Percentiles rank a stretch among this genome's conserved stretches.
These are phyloP conservation scores for Paramecium tetraurelia DNA, from an alignment of 73 alveolate genomes.

Conservation along the genomic window DNA sequence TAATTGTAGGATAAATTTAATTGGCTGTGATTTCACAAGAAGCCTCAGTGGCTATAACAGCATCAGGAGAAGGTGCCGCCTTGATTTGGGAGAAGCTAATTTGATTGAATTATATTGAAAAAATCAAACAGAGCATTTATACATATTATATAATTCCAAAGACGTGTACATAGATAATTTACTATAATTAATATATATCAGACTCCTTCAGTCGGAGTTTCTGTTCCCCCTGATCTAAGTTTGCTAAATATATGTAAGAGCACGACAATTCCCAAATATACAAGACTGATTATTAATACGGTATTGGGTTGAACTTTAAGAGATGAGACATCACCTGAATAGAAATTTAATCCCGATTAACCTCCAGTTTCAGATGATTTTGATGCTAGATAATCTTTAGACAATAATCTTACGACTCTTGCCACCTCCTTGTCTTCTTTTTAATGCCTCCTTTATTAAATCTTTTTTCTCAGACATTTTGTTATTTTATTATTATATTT, in stretches of 20 bases:
- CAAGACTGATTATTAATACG: slow-evolving; percentile 17
- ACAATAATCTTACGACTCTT: slow-evolving; percentile 14
- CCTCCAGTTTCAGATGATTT: neutral
- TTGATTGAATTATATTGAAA: neutral
- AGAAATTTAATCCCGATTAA: slow-evolving; percentile 59
- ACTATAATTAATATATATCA: neutral
- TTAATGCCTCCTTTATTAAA: neutral
- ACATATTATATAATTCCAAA: neutral
- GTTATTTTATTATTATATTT: neutral
- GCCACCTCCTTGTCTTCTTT: slow-evolving; percentile 45
- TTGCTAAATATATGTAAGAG: slow-evolving; percentile 34
- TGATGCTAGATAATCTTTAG: neutral
- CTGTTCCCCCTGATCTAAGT: slow-evolving; percentile 38
- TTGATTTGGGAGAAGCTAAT: slow-evolving; percentile 35
- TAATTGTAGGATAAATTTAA: neutral
- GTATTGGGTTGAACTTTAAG: slow-evolving; percentile 54
- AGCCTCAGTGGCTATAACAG: slow-evolving; percentile 9
- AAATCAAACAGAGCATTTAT: neutral
- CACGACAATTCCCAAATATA: slow-evolving; percentile 46
- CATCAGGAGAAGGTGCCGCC: slow-evolving; percentile 28
- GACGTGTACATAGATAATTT: neutral
- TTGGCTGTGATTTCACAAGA: neutral
- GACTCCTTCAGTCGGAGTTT: neutral
- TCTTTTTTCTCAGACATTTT: slow-evolving; percentile 14
- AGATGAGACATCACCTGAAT: slow-evolving; percentile 67